Evolutionary conservation across 2,329 filamentous ascomycete species (phyloP).

Genomic region (Colletotrichum chrysophilum): DNA sequence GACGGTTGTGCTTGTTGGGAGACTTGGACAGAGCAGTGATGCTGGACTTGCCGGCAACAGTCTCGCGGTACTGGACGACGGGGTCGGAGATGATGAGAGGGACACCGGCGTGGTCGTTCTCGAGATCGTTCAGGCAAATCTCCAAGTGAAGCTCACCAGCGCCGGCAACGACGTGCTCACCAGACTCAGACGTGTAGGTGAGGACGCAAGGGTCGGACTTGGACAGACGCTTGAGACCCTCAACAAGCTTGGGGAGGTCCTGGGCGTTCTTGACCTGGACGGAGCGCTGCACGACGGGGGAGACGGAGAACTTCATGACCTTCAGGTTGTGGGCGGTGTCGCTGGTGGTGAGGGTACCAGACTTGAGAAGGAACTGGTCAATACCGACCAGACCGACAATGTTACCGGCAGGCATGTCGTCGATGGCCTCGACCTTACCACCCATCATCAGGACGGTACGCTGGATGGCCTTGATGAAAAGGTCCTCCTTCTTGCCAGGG

Average conservation of each 20-base stretch:
- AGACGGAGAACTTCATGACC: conserved; percentile 99
- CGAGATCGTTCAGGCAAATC: conserved; percentile 99
- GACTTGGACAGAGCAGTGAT: conserved; percentile 99
- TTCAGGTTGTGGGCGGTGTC: conserved; percentile 99
- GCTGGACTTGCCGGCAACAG: conserved; percentile 81
- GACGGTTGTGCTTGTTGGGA: conserved; percentile 99
- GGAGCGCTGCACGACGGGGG: conserved; percentile 96
- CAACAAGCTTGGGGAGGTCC: conserved; percentile 99
- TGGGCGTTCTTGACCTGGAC: conserved; percentile 99
- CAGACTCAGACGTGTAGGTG: conserved; percentile 86
- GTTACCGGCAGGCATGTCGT: conserved; percentile 99
- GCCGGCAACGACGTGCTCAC: conserved; percentile 99
- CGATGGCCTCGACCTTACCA: conserved; percentile 97
- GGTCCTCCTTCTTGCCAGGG: conserved; percentile 97
- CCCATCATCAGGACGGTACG: conserved; percentile 99
- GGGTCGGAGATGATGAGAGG: conserved; percentile 98
- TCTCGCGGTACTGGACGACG: conserved; percentile 98
- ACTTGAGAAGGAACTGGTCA: conserved; percentile 99
- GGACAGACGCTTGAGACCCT: conserved; percentile 99
- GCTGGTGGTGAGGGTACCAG: conserved; percentile 96
- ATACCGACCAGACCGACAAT: conserved; percentile 99
- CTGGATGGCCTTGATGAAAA: conserved; percentile 99
- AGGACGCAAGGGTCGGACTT: conserved; percentile 99
- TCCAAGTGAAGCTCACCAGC: conserved; percentile 99
- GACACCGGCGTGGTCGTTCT: conserved; percentile 99